phyloP scores from a whole-genome alignment of 177 flowering plant species.

The Vitis hybrid region DNA sequence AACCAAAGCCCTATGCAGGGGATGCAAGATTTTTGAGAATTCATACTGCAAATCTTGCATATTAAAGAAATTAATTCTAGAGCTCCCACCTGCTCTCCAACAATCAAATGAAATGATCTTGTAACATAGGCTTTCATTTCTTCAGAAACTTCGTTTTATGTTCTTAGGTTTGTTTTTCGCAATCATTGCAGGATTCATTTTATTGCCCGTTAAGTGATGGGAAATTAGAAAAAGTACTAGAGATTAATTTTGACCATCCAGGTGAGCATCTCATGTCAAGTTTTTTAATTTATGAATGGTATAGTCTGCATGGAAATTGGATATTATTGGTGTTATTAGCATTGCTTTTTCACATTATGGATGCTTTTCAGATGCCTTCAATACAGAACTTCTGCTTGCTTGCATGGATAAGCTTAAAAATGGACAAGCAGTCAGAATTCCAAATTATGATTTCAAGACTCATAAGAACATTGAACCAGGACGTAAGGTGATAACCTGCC shows the following conservation, averaged over 20 bases:
- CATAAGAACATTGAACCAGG: slow-evolving; percentile 37
- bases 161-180: background rate
- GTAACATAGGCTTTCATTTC: background rate
- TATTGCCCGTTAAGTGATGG: slow-evolving; percentile 43
- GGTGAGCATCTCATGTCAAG: slow-evolving; percentile 28
- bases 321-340: background rate
- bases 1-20: too few species aligned
- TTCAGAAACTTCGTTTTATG: background rate
- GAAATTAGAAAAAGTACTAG: slow-evolving; percentile 33
- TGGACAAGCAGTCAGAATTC: slow-evolving; percentile 55
- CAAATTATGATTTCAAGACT: slow-evolving; percentile 58
- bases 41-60: too few species aligned
- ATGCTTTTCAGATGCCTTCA: slow-evolving; percentile 56
- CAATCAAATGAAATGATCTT: too few species aligned
- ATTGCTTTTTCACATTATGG: background rate
- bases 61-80: too few species aligned
- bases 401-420: slow-evolving; percentile 56
- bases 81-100: too few species aligned
- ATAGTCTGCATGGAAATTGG: background rate
- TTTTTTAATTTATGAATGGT: background rate
- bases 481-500: slow-evolving; percentile 43
- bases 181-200: slow-evolving; percentile 59
- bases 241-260: slow-evolving; percentile 68
- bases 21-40: too few species aligned
- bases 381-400: slow-evolving; percentile 55